Percentiles rank a stretch among this genome's conserved stretches.
Conservation (phyloP, 331 rosid species). For the Erythrophleum ivorense region DNA sequence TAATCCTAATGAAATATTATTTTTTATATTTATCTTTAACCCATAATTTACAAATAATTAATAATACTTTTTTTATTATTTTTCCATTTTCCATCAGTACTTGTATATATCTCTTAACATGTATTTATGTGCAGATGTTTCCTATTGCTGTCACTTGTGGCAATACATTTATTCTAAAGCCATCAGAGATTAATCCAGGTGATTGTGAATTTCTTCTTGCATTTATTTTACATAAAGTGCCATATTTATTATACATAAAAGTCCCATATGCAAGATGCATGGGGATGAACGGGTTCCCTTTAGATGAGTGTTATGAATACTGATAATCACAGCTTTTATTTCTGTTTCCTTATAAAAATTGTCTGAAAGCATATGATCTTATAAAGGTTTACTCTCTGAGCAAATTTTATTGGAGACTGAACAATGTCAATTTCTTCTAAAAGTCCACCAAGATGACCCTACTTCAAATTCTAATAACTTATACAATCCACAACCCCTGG, state of each 20-base stretch:
- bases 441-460: background rate
- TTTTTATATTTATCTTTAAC: too few relatives aligned
- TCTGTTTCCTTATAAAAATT: background rate
- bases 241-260: background rate
- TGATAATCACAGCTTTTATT: background rate
- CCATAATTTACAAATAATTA: too few relatives aligned
- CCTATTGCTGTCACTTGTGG: slow-evolving; percentile 49
- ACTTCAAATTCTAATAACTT: background rate
- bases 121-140: slow-evolving; percentile 42
- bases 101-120: background rate
- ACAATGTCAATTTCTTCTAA: background rate
- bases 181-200: slow-evolving; percentile 54
- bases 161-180: slow-evolving; percentile 51
- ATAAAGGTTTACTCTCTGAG: too few relatives aligned
- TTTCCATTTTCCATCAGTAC: background rate
- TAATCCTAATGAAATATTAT: too few relatives aligned
- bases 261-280: background rate
- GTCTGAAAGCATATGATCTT: background rate
- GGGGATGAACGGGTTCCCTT: slow-evolving; percentile 6
- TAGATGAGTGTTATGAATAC: background rate
- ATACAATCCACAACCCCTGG: background rate
- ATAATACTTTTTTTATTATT: too few relatives aligned
- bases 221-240: background rate
- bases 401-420: background rate
- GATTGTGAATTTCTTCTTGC: slow-evolving; percentile 21